Base-by-base conservation (phyloP, 139 green algal species). In the Tetraselmis chui region DNA sequence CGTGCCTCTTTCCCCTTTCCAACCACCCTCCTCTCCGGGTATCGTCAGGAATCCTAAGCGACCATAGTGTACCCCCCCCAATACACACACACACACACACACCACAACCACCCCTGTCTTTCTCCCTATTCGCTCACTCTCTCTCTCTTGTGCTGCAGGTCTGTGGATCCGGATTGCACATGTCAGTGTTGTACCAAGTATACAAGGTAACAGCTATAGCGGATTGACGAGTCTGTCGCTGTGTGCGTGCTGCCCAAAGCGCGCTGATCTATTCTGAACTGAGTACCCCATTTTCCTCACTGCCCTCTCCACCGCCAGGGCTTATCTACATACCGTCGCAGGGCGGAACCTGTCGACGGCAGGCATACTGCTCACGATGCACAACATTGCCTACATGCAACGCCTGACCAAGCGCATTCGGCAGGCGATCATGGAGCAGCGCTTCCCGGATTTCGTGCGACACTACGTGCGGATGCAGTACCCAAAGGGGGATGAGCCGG, bases 381-480 rank as follows among this genome's bases (percentile, higher is more conserved):
- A 98, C 91, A 98, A 98, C 88, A 89, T 98, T 2, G 88, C 91
- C 0, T 97, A 97, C 92, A 98, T 91, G 85, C 91, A 93, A 87
- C 83, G 84, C 18, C 80, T 96, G 31, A 91, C 88, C 1, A 11
- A 27, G 11, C 78, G 89, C 2, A 94, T 95, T 30, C 84, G 89
- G 31, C 22, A 85, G 22, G 89, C 91, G 18, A 95, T 95, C 76
- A 84, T 83, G 59, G 86, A 92, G 82, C 76, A 87, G 75, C 83
- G 82, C 22, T 93, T 96, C 81, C 87, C 88, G 31, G 87, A 91
- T 0, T 97, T 91, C 86, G 94, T 95, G 31, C 86, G 86, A 11
- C 22, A 84, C 58, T 97, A 92, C 82, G 81, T 98, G 5, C 2
- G 24, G 0, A 79, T 75, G 27, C 92, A 94, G 86, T 96, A 93